Evolutionary conservation across 805 yeast genomes (phyloP), one percentile per base, ranked within the genome.

Genomic region (Pichia nakasei): DNA sequence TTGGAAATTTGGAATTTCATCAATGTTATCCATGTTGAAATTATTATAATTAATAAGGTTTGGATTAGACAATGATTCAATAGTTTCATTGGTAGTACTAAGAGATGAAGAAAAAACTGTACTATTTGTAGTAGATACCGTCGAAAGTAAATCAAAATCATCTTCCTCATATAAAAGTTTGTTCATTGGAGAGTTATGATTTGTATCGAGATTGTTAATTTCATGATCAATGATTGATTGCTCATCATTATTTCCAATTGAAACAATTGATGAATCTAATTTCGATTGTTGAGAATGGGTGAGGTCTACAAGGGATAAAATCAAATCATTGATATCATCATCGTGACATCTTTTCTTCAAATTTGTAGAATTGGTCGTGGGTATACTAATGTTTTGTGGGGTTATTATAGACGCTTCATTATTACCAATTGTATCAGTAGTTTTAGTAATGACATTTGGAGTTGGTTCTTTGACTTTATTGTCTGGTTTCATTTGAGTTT

Each of bases 281-380:
- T 33, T 13, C 11, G 41, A 22, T 17, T 41, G 37, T 32, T 44
- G 48, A 4, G 63, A 53, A 43, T 59, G 65, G 37, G 52, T 61
- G 33, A 63, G 51, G 47, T 63, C 67, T 12, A 63, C 52, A 42
- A 63, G 45, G 8, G 67, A 63, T 22, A 60, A 55, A 33, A 63
- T 61, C 24, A 63, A 52, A 50, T 63, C 65, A 46, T 63, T 62
- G 21, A 63, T 61, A 40, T 63, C 67, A 37, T 60, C 61, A 46
- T 61, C 67, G 37, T 61, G 64, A 22, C 52, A 40, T 48, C 65
- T 50, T 26, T 49, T 47, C 39, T 38, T 42, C 20, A 41, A 32
- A 15, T 21, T 24, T 22, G 8, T 17, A 1, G 8, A 11, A 24
- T 22, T 22, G 6, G 26, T 22, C 6, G 11, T 19, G 29, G 15